These are phyloP conservation scores for Carallia brachiata DNA, from an alignment of 345 rosid genomes.

Conservation along the genomic window DNA sequence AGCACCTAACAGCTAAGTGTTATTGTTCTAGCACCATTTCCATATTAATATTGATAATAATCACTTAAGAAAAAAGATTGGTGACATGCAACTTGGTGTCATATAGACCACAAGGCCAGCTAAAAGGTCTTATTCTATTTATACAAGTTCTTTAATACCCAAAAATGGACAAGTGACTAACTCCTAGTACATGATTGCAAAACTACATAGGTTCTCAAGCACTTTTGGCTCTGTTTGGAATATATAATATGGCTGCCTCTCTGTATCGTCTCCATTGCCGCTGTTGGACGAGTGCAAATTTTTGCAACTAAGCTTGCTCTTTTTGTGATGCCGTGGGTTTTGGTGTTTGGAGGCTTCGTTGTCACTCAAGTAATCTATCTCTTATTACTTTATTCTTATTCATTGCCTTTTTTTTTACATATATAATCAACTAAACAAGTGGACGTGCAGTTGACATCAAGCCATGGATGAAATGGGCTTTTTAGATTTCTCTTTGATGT, in stretches of 20 bases:
- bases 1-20: conserved; percentile 45
- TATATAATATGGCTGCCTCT: neutral
- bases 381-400: neutral
- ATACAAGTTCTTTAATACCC: no score
- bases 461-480: neutral
- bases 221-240: conserved; percentile 2
- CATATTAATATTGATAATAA: no score
- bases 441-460: neutral
- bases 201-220: neutral
- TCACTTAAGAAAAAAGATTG: no score
- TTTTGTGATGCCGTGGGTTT: neutral
- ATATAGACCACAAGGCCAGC: no score
- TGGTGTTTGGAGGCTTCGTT: neutral
- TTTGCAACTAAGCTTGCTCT: neutral
- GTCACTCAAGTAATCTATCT: neutral
- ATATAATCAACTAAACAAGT: neutral
- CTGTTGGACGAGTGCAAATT: neutral
- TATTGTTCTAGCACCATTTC: neutral
- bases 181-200: no score
- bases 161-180: no score
- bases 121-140: no score
- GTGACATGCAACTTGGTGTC: no score
- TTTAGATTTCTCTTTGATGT: neutral
- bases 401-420: neutral
- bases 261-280: neutral